Evolutionary conservation across 352 stramenopile genomes (phyloP).

Genomic region (Phytophthora meadii): DNA sequence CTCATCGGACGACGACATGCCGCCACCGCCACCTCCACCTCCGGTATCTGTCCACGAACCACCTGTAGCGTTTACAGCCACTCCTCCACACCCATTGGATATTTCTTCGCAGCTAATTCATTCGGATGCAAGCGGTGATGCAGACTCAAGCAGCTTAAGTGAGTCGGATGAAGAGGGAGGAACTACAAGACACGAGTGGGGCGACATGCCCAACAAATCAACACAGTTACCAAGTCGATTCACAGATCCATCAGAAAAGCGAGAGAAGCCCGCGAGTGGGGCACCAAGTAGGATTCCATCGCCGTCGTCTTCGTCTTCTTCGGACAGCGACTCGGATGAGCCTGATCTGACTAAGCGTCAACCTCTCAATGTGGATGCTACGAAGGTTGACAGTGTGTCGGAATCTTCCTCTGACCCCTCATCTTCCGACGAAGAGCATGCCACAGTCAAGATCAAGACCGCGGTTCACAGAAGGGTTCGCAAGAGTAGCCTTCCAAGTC

Average conservation of each 20-base stretch:
- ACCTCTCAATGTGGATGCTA: constrained; percentile 16
- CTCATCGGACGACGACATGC: constrained; percentile 58
- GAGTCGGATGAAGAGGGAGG: constrained; percentile 44
- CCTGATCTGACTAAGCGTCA: constrained; percentile 27
- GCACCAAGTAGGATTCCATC: constrained; percentile 10
- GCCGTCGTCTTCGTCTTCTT: constrained; percentile 33
- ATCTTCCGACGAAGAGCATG: constrained; percentile 31
- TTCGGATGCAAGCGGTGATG: constrained; percentile 57
- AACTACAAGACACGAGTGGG: constrained; percentile 16
- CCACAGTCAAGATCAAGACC: constrained; percentile 25
- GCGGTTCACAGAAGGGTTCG: constrained; percentile 33
- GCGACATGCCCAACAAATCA: constrained; percentile 4
- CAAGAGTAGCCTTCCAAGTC: constrained; percentile 31
- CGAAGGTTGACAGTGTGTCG: constrained; percentile 26
- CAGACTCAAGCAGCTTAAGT: constrained; percentile 57
- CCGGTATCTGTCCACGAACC: constrained; percentile 28
- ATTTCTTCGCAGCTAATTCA: constrained; percentile 39
- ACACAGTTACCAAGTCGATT: constrained; percentile 30
- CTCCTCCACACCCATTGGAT: constrained; percentile 20
- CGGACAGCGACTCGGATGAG: constrained; percentile 40
- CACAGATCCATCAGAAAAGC: constrained; percentile 14
- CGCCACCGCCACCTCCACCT: constrained; percentile 56
- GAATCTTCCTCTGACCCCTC: constrained; percentile 38
- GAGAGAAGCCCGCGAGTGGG: neutral
- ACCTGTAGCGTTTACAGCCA: constrained; percentile 14